Evolutionary conservation across 805 yeast genomes (phyloP).

Genomic region (Kodamaea kakaduensis): DNA sequence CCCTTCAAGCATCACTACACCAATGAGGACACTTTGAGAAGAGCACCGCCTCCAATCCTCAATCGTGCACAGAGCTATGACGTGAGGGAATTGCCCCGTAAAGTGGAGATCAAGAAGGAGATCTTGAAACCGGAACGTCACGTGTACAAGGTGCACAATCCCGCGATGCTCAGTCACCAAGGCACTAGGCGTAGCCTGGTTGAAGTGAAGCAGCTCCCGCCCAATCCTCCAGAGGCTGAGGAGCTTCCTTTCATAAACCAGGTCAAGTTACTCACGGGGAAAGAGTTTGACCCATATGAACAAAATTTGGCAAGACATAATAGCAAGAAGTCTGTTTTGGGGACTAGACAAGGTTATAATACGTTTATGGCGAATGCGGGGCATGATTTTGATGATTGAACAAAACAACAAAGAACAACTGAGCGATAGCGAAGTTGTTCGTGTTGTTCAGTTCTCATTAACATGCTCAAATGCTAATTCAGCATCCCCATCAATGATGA

Average conservation of each 20-base stretch:
- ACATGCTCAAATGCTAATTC: no score
- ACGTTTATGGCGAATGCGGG: conserved; percentile 33
- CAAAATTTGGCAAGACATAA: conserved; percentile 19
- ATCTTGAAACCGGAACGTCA: neutral
- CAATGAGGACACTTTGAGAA: neutral
- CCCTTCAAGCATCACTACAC: conserved; percentile 19
- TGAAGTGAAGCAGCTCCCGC: conserved; percentile 17
- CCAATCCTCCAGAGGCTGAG: conserved; percentile 18
- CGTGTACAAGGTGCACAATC: neutral
- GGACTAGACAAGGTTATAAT: conserved; percentile 37
- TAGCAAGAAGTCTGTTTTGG: conserved; percentile 35
- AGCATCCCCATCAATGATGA: no score
- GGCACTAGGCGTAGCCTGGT: neutral
- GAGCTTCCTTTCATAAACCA: conserved; percentile 38
- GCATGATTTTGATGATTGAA: conserved; percentile 8
- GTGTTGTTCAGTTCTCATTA: no score
- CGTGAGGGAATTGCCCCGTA: no score
- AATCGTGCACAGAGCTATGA: conserved; percentile 2
- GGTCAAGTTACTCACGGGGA: conserved; percentile 19
- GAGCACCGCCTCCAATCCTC: conserved; percentile 15
- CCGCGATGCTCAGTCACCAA: neutral
- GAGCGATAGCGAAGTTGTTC: no score
- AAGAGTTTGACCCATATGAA: conserved; percentile 1
- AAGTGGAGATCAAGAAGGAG: neutral
- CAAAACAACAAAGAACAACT: neutral